Evolutionary conservation across 2,329 filamentous ascomycete species (phyloP), one percentile per base, ranked within the genome.

Genomic region (Pseudocercospora pini-densiflorae): DNA sequence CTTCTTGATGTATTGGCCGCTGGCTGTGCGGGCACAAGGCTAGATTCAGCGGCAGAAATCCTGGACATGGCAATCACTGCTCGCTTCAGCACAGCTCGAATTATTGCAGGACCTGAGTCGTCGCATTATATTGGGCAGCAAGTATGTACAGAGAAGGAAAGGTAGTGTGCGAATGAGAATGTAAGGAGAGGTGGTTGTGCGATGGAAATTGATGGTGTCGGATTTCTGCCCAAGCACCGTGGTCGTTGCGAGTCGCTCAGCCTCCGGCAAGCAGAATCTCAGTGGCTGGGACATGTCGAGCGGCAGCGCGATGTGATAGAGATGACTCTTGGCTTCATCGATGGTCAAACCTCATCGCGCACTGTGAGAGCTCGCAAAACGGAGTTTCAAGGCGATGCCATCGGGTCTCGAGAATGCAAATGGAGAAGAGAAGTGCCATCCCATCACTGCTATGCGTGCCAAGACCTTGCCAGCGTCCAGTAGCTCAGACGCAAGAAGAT

Each of bases 51-150:
- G 43, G 45, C 61, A 33, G 63, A 66, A 29, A 63, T 29, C 16
- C 63, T 62, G 45, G 68, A 71, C 68, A 65, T 70, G 70, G 65
- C 62, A 54, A 57, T 36, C 23, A 55, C 24, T 51, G 49, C 40
- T 40, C 36, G 64, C 67, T 58, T 55, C 61, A 51, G 54, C 58
- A 45, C 45, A 66, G 61, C 55, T 63, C 61, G 21, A 51, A 43
- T 45, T 31, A 27, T 27, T 9, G 21, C 12, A 21, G 19, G 7
- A 5, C 43, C 12, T 49, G 36, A 57, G 29, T 61, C n/a, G 67
- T 64, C 49, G 67, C 67, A 68, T 68, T 49, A 59, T 59, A 29
- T 27, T 59, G 19, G 33, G 57, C 19, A 45, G 14, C 14, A 59
- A 10, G 57, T 59, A 49, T 53, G 31, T 57, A 61, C 33, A 49